phyloP scores from a whole-genome alignment of 2,329 filamentous ascomycete genomes.

The Didymella exigua region DNA sequence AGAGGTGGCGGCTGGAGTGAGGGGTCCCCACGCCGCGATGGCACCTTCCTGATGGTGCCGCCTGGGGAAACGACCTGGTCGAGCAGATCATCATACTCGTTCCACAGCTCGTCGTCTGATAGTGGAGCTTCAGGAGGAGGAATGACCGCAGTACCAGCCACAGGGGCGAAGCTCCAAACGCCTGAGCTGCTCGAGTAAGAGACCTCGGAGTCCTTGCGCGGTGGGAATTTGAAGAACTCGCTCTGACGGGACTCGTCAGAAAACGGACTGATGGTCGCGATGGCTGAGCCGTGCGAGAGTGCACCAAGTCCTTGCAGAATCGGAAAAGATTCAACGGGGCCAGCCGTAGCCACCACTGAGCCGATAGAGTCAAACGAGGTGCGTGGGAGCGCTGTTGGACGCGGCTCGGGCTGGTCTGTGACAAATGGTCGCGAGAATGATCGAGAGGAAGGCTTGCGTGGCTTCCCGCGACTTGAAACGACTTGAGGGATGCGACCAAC shows the following conservation, averaged over 20 bases:
- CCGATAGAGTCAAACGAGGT: constrained; percentile 42
- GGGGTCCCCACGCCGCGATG: constrained; percentile 24
- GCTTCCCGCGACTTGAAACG: constrained; percentile 67
- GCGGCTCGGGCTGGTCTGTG: constrained; percentile 55
- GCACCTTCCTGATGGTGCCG: constrained; percentile 11
- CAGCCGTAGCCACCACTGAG: constrained; percentile 34
- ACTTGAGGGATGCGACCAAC: constrained; percentile 87
- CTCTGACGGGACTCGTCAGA: constrained; percentile 40
- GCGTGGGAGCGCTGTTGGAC: constrained; percentile 39
- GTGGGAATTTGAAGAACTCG: constrained; percentile 77
- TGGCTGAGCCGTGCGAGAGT: constrained; percentile 47
- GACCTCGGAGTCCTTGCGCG: constrained; percentile 72
- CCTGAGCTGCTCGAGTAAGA: constrained; percentile 71
- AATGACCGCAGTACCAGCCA: constrained; percentile 65
- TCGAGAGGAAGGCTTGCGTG: constrained; percentile 70
- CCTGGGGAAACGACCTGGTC: constrained; percentile 65
- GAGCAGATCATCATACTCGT: constrained; percentile 89
- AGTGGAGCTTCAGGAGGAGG: constrained; percentile 67
- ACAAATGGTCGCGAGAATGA: constrained; percentile 86
- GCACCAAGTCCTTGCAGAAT: constrained; percentile 43
- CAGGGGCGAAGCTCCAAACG: constrained; percentile 62
- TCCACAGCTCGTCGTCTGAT: constrained; percentile 88
- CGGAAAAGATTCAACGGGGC: constrained; percentile 43
- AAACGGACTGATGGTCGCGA: constrained; percentile 40
- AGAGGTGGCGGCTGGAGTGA: constrained; percentile 41